A percentile compares a stretch with the other conserved stretches of the same genome.
phyloP scores from a whole-genome alignment of 148 eudicot species.

The Silene latifolia region DNA sequence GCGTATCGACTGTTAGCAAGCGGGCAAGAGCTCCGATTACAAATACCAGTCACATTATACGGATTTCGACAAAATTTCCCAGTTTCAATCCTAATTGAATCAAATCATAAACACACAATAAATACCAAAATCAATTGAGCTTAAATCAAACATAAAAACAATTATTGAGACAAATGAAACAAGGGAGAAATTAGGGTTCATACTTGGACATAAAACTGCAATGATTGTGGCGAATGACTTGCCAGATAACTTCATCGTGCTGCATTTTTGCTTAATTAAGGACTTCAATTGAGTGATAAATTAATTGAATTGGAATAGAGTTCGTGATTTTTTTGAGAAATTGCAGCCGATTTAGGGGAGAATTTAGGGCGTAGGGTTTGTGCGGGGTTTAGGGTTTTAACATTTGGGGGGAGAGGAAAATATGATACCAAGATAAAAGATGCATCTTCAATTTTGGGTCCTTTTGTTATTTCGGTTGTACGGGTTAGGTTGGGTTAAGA shows the following conservation, averaged over 20 bases:
- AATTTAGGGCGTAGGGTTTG: background rate
- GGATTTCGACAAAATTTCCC: slow-evolving; percentile 92
- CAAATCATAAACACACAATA: background rate
- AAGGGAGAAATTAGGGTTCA: slow-evolving; percentile 11
- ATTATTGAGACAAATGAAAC: background rate
- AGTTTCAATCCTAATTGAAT: slow-evolving; percentile 57
- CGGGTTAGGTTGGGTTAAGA: too few relatives aligned
- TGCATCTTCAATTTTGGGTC: too few relatives aligned
- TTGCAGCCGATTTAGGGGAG: background rate
- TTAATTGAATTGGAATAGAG: background rate
- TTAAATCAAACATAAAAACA: background rate
- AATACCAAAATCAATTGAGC: background rate
- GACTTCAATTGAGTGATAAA: slow-evolving; percentile 1
- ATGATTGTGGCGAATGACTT: slow-evolving; percentile 86
- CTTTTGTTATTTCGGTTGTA: too few relatives aligned
- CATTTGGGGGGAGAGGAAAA: background rate
- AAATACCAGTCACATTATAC: slow-evolving; percentile 84
- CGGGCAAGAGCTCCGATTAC: slow-evolving; percentile 99
- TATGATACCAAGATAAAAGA: too few relatives aligned
- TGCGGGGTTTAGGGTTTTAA: slow-evolving; percentile 16
- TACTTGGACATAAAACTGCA: slow-evolving; percentile 98
- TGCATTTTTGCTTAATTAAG: slow-evolving; percentile 51
- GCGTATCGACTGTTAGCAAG: slow-evolving; percentile 93
- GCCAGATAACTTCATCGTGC: slow-evolving; percentile 98
- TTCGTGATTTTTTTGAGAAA: background rate